Percentiles rank a stretch among this genome's conserved stretches.
Conservation (phyloP, 2,329 filamentous ascomycete species). For the Monilinia laxa region DNA sequence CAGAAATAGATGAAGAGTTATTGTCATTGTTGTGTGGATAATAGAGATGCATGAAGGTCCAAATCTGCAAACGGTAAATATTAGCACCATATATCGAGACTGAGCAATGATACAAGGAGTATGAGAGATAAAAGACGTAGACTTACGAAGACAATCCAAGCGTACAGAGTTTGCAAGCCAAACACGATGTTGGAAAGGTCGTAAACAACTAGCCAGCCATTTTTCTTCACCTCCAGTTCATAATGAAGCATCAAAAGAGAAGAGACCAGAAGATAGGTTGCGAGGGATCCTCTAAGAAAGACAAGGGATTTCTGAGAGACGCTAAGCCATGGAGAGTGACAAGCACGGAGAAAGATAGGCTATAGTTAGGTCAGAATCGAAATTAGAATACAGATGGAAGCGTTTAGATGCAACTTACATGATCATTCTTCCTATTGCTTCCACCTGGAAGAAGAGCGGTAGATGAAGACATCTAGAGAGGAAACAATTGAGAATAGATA, state of each 20-base stretch:
- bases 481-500: conserved; percentile 1
- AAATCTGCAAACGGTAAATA: conserved; percentile 31
- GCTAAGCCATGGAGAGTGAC: conserved; percentile 40
- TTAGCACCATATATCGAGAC: neutral
- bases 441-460: conserved; percentile 40
- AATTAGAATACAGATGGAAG: neutral
- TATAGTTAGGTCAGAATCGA: conserved; percentile 16
- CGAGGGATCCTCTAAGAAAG: conserved; percentile 32
- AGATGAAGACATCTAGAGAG: conserved; percentile 38
- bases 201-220: conserved; percentile 35
- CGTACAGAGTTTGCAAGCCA: conserved; percentile 37
- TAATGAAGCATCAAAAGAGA: conserved; percentile 34
- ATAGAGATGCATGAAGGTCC: conserved; percentile 41
- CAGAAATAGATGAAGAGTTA: conserved; percentile 24
- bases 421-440: conserved; percentile 34
- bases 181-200: conserved; percentile 38
- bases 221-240: conserved; percentile 30
- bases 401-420: conserved; percentile 28
- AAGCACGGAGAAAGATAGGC: conserved; percentile 41
- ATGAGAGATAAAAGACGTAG: neutral
- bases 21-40: conserved; percentile 36
- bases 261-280: conserved; percentile 33
- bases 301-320: conserved; percentile 38
- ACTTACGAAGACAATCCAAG: conserved; percentile 39
- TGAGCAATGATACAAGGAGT: neutral